phyloP scores from a whole-genome alignment of 129 eudicot species.

The Mikania micrantha region DNA sequence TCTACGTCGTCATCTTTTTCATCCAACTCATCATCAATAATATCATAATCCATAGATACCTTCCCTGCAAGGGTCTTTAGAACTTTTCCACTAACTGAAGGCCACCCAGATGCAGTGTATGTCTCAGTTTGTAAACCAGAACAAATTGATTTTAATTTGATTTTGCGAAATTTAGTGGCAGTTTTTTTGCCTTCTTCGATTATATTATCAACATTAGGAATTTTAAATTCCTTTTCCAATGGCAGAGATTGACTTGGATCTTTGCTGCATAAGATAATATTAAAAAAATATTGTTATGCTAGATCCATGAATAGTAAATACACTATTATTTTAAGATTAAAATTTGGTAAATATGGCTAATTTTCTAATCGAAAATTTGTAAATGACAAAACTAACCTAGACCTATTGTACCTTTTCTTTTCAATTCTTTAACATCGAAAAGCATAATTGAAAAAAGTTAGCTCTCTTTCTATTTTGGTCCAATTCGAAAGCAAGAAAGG shows the following conservation, averaged over 20 bases:
- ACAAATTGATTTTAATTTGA: slow-evolving; percentile 43
- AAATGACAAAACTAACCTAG: background rate
- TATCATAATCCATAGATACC: slow-evolving; percentile 72
- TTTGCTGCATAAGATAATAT: slow-evolving; percentile 36
- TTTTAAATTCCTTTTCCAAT: slow-evolving; percentile 50
- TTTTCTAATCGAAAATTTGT: background rate
- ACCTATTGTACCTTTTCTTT: background rate
- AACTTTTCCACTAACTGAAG: slow-evolving; percentile 81
- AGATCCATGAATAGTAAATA: background rate
- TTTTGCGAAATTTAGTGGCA: slow-evolving; percentile 68
- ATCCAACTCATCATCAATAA: slow-evolving; percentile 36
- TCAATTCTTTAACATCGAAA: no score
- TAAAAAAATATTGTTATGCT: background rate
- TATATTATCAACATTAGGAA: slow-evolving; percentile 70
- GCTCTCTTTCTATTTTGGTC: background rate
- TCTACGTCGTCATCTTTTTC: slow-evolving; percentile 25
- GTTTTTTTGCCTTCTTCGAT: slow-evolving; percentile 93
- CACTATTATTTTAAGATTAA: background rate
- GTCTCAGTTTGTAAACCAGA: slow-evolving; percentile 39
- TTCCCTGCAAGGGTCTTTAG: slow-evolving; percentile 74
- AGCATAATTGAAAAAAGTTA: no score
- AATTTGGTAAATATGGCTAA: background rate
- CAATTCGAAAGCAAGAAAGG: background rate
- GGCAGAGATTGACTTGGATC: slow-evolving; percentile 51
- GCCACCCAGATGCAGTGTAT: slow-evolving; percentile 94